These are phyloP conservation scores for Penicillium sp. DNA, from an alignment of 2,329 filamentous ascomycete genomes.

Conservation along the genomic window DNA sequence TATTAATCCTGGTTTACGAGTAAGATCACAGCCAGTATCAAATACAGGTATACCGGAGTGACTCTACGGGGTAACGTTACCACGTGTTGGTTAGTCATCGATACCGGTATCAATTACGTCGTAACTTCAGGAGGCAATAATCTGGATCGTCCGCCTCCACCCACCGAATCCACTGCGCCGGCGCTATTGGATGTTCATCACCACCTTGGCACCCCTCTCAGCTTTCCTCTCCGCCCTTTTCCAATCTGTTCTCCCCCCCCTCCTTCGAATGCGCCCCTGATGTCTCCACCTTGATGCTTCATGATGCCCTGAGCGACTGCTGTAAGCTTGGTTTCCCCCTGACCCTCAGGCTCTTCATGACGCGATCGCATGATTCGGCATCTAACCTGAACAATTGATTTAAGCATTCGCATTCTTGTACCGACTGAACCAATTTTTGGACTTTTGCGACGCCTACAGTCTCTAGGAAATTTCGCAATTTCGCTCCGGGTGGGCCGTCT, in stretches of 20 bases:
- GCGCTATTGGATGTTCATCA: slow-evolving; percentile 9
- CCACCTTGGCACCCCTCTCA: slow-evolving; percentile 17
- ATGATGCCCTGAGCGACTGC: slow-evolving; percentile 3
- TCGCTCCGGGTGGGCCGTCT: not conserved
- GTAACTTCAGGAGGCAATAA: slow-evolving; percentile 14
- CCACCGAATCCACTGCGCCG: slow-evolving; percentile 2
- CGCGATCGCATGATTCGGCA: slow-evolving; percentile 9
- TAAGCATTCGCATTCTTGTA: slow-evolving; percentile 20
- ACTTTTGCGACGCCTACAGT: not conserved
- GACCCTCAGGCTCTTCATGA: not conserved
- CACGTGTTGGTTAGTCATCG: not conserved
- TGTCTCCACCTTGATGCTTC: slow-evolving; percentile 9
- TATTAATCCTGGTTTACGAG: too few species aligned
- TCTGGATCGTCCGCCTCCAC: slow-evolving; percentile 2
- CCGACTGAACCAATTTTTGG: slow-evolving; percentile 18
- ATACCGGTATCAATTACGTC: slow-evolving; percentile 1
- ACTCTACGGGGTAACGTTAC: too few species aligned
- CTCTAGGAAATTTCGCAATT: not conserved
- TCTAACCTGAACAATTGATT: slow-evolving; percentile 3
- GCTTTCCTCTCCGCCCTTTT: slow-evolving; percentile 12
- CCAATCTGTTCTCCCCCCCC: not conserved
- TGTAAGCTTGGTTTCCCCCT: not conserved
- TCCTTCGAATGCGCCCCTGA: slow-evolving; percentile 1
- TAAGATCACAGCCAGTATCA: too few species aligned
- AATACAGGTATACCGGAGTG: too few species aligned